phyloP scores from a whole-genome alignment of 345 rosid genomes.

The Linum trigynum region DNA sequence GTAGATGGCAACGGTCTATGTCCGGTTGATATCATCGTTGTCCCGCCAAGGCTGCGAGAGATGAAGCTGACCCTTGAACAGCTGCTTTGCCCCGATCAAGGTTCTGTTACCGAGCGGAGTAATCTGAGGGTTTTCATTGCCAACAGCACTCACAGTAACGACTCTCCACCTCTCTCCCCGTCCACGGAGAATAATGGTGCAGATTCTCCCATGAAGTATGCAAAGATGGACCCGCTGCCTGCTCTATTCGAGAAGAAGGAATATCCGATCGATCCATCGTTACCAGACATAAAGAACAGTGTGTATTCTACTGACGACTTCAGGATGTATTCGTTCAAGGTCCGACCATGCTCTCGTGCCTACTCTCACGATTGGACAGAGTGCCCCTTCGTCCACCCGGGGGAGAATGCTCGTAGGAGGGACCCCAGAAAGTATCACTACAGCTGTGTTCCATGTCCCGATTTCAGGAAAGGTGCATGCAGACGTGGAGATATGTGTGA shows the following conservation, averaged over 20 bases:
- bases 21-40: slow-evolving; percentile 48
- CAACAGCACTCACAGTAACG: slow-evolving; percentile 11
- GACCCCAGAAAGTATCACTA: slow-evolving; percentile 69
- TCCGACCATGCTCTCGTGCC: slow-evolving; percentile 53
- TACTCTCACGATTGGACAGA: slow-evolving; percentile 84
- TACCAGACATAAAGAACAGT: slow-evolving; percentile 64
- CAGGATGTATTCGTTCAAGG: slow-evolving; percentile 60
- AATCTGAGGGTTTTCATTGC: slow-evolving; percentile 9
- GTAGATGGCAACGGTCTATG: slow-evolving; percentile 42
- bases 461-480: slow-evolving; percentile 62
- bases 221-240: slow-evolving; percentile 18
- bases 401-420: slow-evolving; percentile 73
- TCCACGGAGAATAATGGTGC: slow-evolving; percentile 5
- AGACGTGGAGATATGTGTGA: slow-evolving; percentile 57
- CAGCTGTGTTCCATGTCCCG: slow-evolving; percentile 73
- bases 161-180: slow-evolving; percentile 23
- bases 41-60: slow-evolving; percentile 34
- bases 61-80: slow-evolving; percentile 35
- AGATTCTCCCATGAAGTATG: slow-evolving; percentile 21
- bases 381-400: slow-evolving; percentile 75
- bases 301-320: slow-evolving; percentile 62
- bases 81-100: slow-evolving; percentile 13
- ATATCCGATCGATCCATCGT: slow-evolving; percentile 58
- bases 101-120: neutral
- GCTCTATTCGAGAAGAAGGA: slow-evolving; percentile 38